Conservation (phyloP, 495 filamentous ascomycete species). For the Aspergillus heteromorphus region DNA sequence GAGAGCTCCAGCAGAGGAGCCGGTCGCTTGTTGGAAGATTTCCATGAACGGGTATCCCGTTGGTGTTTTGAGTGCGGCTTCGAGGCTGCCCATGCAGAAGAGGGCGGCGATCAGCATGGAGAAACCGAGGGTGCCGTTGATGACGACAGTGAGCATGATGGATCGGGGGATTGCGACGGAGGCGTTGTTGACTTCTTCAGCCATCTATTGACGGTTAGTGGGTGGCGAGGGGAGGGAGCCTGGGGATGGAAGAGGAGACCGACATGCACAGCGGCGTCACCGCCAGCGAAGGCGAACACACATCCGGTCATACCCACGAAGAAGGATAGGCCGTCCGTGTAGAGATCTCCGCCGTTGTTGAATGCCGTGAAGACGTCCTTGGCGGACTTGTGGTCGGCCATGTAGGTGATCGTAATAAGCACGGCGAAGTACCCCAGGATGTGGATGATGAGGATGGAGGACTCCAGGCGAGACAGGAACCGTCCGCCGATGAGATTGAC, state of each 20-base stretch:
- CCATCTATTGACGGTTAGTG: slow-evolving; percentile 31
- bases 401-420: slow-evolving; percentile 42
- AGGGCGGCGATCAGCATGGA: slow-evolving; percentile 44
- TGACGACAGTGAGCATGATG: slow-evolving; percentile 39
- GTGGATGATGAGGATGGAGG: slow-evolving; percentile 42
- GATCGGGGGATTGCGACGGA: slow-evolving; percentile 39
- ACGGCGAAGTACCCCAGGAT: slow-evolving; percentile 49
- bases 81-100: slow-evolving; percentile 43
- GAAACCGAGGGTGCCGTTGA: slow-evolving; percentile 47
- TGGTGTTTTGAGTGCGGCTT: slow-evolving; percentile 22
- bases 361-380: slow-evolving; percentile 44
- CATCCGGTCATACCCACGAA: slow-evolving; percentile 38
- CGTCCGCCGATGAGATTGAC: slow-evolving; percentile 38
- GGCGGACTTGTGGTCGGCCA: slow-evolving; percentile 37
- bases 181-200: slow-evolving; percentile 49
- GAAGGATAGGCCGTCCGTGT: slow-evolving; percentile 36
- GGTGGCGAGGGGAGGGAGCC: neutral
- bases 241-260: slow-evolving; percentile 6
- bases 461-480: slow-evolving; percentile 42
- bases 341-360: slow-evolving; percentile 39
- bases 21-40: slow-evolving; percentile 41
- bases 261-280: slow-evolving; percentile 39
- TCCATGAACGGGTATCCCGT: slow-evolving; percentile 47
- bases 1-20: slow-evolving; percentile 34
- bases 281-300: slow-evolving; percentile 38